A percentile compares a stretch with the other conserved stretches of the same genome.
Evolutionary conservation across 2,329 filamentous ascomycete genomes (phyloP).

Genomic region (Fulvia fulva): DNA sequence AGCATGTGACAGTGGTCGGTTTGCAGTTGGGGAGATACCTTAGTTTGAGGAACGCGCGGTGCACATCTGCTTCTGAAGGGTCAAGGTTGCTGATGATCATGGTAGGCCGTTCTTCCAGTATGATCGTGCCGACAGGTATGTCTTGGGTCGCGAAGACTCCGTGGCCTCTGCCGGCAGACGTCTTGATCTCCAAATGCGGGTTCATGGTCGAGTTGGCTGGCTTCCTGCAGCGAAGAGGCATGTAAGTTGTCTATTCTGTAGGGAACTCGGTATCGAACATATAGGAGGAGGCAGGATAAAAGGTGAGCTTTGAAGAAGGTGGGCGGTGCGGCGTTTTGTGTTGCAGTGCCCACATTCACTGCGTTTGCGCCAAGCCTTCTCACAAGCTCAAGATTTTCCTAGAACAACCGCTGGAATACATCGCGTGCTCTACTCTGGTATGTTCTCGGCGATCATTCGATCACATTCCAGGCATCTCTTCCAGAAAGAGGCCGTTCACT

Average conservation of each 20-base stretch:
- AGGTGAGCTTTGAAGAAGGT: neutral
- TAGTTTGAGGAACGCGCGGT: neutral
- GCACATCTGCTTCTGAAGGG: neutral
- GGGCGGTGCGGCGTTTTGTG: neutral
- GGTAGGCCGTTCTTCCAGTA: neutral
- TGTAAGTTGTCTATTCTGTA: too few species aligned
- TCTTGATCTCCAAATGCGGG: neutral
- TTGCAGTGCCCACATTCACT: neutral
- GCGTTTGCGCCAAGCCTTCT: neutral
- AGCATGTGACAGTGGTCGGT: neutral
- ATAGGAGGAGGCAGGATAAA: too few species aligned
- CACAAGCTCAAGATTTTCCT: neutral
- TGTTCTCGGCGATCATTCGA: neutral
- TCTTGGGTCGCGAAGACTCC: conserved; percentile 1
- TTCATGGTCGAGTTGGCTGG: neutral
- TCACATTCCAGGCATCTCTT: neutral
- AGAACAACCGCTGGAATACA: neutral
- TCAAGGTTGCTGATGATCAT: neutral
- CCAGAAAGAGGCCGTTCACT: neutral
- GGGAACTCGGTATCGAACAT: too few species aligned
- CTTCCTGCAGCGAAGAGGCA: neutral
- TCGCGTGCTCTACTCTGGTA: too few species aligned
- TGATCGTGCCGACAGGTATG: neutral
- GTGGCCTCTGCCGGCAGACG: neutral
- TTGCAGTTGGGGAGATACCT: neutral